Conservation (phyloP, 83 land plant genomes). For the Picea abies region DNA sequence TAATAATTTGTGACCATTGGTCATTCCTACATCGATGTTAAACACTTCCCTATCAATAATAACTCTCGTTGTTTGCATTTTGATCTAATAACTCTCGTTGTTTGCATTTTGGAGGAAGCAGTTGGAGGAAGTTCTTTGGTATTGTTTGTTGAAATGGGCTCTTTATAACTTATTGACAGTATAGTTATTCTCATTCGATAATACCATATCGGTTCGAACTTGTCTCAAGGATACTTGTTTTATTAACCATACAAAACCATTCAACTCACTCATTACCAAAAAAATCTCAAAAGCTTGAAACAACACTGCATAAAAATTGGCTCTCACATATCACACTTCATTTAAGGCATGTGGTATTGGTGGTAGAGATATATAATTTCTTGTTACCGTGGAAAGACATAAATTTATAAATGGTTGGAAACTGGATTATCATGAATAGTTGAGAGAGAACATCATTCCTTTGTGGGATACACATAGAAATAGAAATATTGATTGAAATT, state of each 20-base stretch:
- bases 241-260: neutral
- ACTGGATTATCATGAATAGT: no score
- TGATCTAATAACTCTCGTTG: neutral
- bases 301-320: no score
- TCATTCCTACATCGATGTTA: neutral
- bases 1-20: neutral
- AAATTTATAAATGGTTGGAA: no score
- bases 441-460: neutral
- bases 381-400: no score
- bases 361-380: no score
- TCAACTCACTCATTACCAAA: neutral
- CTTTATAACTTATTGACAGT: neutral
- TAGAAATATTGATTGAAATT: no score
- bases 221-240: neutral
- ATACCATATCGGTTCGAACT: neutral
- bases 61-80: neutral
- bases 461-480: no score
- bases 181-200: no score
- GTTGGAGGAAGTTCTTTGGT: neutral
- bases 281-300: no score
- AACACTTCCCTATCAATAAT: no score
- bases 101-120: neutral
- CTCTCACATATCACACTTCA: no score
- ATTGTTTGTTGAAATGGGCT: neutral
- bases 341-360: no score